Percentiles rank a stretch among this genome's conserved stretches.
phyloP scores from a whole-genome alignment of 2,329 filamentous ascomycete species.

The Penicillium paneum region DNA sequence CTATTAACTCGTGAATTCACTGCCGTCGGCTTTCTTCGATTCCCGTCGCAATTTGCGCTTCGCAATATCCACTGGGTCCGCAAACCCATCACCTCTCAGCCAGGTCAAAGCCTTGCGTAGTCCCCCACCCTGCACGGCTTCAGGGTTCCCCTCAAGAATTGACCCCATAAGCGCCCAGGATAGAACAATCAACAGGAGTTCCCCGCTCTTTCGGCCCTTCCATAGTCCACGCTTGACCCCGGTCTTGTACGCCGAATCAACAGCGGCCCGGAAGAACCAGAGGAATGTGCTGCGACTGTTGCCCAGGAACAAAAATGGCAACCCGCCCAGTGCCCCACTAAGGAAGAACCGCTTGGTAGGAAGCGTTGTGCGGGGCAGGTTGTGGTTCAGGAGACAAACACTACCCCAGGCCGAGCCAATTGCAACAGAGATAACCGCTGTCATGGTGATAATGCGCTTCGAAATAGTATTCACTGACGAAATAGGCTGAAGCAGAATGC shows the following conservation, averaged over 20 bases:
- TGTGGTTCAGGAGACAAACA: constrained; percentile 81
- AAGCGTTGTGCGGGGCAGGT: constrained; percentile 70
- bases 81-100: constrained; percentile 71
- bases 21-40: constrained; percentile 26
- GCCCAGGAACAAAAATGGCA: constrained; percentile 70
- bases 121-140: constrained; percentile 63
- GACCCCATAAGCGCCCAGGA: constrained; percentile 75
- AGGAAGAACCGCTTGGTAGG: constrained; percentile 86
- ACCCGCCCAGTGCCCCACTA: constrained; percentile 76
- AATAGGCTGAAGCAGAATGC: constrained; percentile 67
- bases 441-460: constrained; percentile 67
- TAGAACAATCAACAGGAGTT: constrained; percentile 77
- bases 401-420: constrained; percentile 84
- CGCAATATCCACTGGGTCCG: constrained; percentile 60
- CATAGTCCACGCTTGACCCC: constrained; percentile 89
- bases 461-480: constrained; percentile 64
- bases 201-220: constrained; percentile 75
- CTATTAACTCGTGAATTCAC: background rate
- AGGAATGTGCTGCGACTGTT: constrained; percentile 64
- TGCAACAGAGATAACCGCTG: constrained; percentile 75
- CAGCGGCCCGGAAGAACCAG: constrained; percentile 71
- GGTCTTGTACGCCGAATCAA: constrained; percentile 87
- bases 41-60: constrained; percentile 30
- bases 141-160: constrained; percentile 70
- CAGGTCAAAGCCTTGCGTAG: constrained; percentile 72